Base-by-base conservation (phyloP, 1,139 yeast genomes). In the Candida pseudoviswanathii region DNA sequence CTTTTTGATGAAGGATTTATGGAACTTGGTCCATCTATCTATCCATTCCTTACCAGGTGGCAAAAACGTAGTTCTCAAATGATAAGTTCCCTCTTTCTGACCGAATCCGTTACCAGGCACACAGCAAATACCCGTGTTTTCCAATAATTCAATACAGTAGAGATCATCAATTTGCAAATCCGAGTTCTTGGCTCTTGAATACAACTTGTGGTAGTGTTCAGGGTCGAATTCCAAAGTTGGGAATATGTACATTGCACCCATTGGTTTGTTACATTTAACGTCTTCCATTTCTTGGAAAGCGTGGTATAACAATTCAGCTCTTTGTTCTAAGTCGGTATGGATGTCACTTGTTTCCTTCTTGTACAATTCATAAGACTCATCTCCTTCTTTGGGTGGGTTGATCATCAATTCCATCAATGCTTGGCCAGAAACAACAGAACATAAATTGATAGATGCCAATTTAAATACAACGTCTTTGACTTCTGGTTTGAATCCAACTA, bases 21-120 rank as follows among this genome's bases (percentile, higher is more conserved):
- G 99, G 80, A 94, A 94, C 27, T 70, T 65, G 47, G 80, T 78
- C 91, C 97, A 88, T 42, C 76, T 70, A 21, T 81, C 77, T 53
- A 91, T 88, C 89, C 96, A 91, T 58, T 89, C 95, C 33, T 82
- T 80, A 38, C 97, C 98, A 11, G 98, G 97, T 16, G 98, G 96
- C 63, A 94, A 78, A 75, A 94, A 94, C 2, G 99, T 94, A 2
- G 99, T 94, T 76, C 99, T 84, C 62, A 94, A 80, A 66, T 94
- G 99, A 73, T 78, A 88, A 7, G 97, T 90, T 25, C 89, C 96
- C 46, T 84, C 84, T 44, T 77, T 86, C 71, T 95, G 99, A 38
- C 98, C 98, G 62, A 94, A 95, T 1, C 99, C 99, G 41, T 91
- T 84, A 39, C 99, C 99, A 31, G 99, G 98, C 54, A 94, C 96